Evolutionary conservation across 345 rosid genomes (phyloP).

Genomic region (Gynandropsis gynandra): DNA sequence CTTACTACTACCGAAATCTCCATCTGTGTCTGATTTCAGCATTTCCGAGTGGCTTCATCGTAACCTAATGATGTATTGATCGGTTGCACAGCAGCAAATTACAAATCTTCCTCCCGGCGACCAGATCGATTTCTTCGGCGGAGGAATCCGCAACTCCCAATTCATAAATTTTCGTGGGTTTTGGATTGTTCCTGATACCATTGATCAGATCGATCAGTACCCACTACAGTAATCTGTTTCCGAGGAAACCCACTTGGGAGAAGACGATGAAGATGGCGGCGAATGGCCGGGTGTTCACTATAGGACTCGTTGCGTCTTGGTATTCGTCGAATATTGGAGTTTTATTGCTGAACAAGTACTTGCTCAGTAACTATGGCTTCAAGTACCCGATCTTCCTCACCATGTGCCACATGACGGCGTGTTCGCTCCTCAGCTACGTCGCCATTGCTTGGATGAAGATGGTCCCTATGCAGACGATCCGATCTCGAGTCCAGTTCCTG

Average conservation of each 20-base stretch:
- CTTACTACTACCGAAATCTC: slow-evolving; percentile 8
- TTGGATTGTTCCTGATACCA: slow-evolving; percentile 5
- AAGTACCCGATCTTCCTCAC: slow-evolving; percentile 97
- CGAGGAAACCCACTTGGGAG: slow-evolving; percentile 1
- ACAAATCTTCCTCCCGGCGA: not conserved
- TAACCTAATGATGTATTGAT: slow-evolving; percentile 18
- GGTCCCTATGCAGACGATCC: slow-evolving; percentile 98
- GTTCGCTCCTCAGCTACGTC: slow-evolving; percentile 80
- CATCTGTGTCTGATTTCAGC: slow-evolving; percentile 6
- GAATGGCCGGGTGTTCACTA: slow-evolving; percentile 54
- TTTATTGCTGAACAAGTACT: slow-evolving; percentile 79
- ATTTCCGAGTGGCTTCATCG: slow-evolving; percentile 10
- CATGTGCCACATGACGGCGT: slow-evolving; percentile 99
- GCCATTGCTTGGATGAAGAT: slow-evolving; percentile 95
- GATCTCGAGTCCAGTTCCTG: slow-evolving; percentile 76
- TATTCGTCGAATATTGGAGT: slow-evolving; percentile 97
- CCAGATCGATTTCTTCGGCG: slow-evolving; percentile 14
- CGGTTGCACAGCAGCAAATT: slow-evolving; percentile 1
- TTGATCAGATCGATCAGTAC: slow-evolving; percentile 5
- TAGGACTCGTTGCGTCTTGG: slow-evolving; percentile 84
- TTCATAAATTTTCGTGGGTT: not conserved
- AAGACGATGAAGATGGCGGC: slow-evolving; percentile 39
- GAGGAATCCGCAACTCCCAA: not conserved
- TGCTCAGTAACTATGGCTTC: slow-evolving; percentile 91
- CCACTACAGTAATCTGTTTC: not conserved